Evolutionary conservation across 2,329 filamentous ascomycete species (phyloP).

Genomic region (Epichloe typhina): DNA sequence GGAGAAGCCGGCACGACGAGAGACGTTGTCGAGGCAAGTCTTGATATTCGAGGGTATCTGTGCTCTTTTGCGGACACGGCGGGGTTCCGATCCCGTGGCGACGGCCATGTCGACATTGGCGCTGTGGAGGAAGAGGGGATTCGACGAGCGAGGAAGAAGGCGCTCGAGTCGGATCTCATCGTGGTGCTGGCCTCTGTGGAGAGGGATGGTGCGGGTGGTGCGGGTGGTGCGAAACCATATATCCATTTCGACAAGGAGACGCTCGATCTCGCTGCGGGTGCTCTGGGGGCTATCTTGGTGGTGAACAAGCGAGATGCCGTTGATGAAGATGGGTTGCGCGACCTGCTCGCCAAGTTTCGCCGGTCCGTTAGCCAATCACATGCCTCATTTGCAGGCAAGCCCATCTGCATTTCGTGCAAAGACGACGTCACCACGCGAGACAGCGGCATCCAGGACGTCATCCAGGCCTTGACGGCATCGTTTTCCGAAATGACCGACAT

Average conservation of each 20-base stretch:
- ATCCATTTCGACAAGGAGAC: conserved; percentile 45
- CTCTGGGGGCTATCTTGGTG: conserved; percentile 37
- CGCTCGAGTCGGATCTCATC: conserved; percentile 72
- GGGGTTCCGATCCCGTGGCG: conserved; percentile 51
- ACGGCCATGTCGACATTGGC: conserved; percentile 37
- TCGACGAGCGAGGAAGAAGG: conserved; percentile 67
- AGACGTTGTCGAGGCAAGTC: conserved; percentile 81
- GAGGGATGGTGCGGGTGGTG: conserved; percentile 19
- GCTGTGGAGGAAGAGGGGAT: conserved; percentile 83
- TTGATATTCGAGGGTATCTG: conserved; percentile 81
- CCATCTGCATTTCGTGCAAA: conserved; percentile 57
- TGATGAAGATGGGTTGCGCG: conserved; percentile 18
- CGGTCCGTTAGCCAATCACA: conserved; percentile 7
- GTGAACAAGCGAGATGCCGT: conserved; percentile 51
- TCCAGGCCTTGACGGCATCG: conserved; percentile 49
- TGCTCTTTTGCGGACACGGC: conserved; percentile 95
- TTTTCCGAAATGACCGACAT: conserved; percentile 63
- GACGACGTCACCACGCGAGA: conserved; percentile 31
- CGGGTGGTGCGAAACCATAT: conserved; percentile 14
- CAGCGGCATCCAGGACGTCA: conserved; percentile 56
- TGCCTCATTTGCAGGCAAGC: conserved; percentile 16
- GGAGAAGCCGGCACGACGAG: conserved; percentile 85
- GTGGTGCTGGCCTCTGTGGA: conserved; percentile 71
- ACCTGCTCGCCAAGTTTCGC: conserved; percentile 29
- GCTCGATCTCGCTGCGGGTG: conserved; percentile 35